These are phyloP conservation scores for Penicillium sumatraense DNA, from an alignment of 2,329 filamentous ascomycete species.

Conservation along the genomic window DNA sequence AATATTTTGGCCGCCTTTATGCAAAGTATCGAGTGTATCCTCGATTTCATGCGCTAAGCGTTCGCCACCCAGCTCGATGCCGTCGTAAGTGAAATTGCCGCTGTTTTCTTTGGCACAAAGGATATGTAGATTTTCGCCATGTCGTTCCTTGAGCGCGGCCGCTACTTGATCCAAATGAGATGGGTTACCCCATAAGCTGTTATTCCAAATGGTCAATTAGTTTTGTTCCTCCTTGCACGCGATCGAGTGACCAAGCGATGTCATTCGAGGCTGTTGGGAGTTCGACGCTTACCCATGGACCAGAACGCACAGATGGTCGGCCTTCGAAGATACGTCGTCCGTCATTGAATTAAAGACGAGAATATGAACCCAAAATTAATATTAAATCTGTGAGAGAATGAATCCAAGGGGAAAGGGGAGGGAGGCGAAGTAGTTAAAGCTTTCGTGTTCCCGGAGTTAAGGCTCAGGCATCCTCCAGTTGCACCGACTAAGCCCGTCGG, in stretches of 20 bases:
- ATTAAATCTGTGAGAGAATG: background rate
- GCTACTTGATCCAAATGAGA: conserved; percentile 61
- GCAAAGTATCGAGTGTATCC: conserved; percentile 58
- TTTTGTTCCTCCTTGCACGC: conserved; percentile 12
- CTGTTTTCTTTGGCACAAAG: conserved; percentile 61
- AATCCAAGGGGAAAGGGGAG: background rate
- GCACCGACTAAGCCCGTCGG: background rate
- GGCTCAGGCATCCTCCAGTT: background rate
- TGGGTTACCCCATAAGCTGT: conserved; percentile 65
- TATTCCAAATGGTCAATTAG: conserved; percentile 11
- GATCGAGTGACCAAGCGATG: conserved; percentile 3
- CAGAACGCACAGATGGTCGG: conserved; percentile 64
- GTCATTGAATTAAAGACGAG: conserved; percentile 9
- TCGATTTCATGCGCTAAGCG: conserved; percentile 68
- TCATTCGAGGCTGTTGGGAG: background rate
- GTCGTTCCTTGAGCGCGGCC: conserved; percentile 54
- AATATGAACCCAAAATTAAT: background rate
- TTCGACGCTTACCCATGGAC: conserved; percentile 59
- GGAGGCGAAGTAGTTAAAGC: background rate
- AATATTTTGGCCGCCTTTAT: conserved; percentile 69
- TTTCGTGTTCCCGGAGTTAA: conserved; percentile 16
- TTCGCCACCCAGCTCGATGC: conserved; percentile 71
- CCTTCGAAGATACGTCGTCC: conserved; percentile 22
- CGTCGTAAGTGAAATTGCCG: conserved; percentile 66
- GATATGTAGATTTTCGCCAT: conserved; percentile 58